A percentile compares a stretch with the other conserved stretches of the same genome.
These are phyloP conservation scores for Penicillium sp. DNA, from an alignment of 2,329 filamentous ascomycete species.

Conservation along the genomic window DNA sequence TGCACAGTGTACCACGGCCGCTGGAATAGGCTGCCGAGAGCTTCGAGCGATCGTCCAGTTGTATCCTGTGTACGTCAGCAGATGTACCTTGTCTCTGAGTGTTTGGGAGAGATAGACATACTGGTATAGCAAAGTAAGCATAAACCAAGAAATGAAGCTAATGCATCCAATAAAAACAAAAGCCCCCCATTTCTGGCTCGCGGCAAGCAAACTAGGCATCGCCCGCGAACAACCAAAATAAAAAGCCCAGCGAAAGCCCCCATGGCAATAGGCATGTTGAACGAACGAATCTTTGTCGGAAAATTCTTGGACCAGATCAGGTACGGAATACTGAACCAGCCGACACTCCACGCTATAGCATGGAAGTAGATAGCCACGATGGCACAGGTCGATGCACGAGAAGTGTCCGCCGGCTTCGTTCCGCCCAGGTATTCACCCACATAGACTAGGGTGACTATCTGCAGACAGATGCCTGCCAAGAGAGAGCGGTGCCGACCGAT, in stretches of 20 bases:
- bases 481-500: slow-evolving; percentile 44
- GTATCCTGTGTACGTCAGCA: slow-evolving; percentile 1
- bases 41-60: slow-evolving; percentile 4
- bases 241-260: slow-evolving; percentile 48
- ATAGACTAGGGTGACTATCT: slow-evolving; percentile 48
- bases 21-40: slow-evolving; percentile 3
- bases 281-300: slow-evolving; percentile 50
- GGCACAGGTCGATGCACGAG: slow-evolving; percentile 40
- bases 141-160: slow-evolving; percentile 24
- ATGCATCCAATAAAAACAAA: slow-evolving; percentile 27
- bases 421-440: slow-evolving; percentile 46
- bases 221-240: slow-evolving; percentile 37
- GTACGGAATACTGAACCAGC: slow-evolving; percentile 46
- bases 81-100: no score
- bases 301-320: slow-evolving; percentile 51
- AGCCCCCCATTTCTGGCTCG: slow-evolving; percentile 25
- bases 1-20: slow-evolving; percentile 6
- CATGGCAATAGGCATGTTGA: slow-evolving; percentile 44
- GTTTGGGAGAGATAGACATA: slow-evolving; percentile 1
- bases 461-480: slow-evolving; percentile 40
- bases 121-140: slow-evolving; percentile 26
- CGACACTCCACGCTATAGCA: slow-evolving; percentile 49
- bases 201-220: slow-evolving; percentile 26
- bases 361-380: slow-evolving; percentile 51
- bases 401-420: slow-evolving; percentile 20